phyloP scores from a whole-genome alignment of 2,329 filamentous ascomycete species.

The Colletotrichum lupini region DNA sequence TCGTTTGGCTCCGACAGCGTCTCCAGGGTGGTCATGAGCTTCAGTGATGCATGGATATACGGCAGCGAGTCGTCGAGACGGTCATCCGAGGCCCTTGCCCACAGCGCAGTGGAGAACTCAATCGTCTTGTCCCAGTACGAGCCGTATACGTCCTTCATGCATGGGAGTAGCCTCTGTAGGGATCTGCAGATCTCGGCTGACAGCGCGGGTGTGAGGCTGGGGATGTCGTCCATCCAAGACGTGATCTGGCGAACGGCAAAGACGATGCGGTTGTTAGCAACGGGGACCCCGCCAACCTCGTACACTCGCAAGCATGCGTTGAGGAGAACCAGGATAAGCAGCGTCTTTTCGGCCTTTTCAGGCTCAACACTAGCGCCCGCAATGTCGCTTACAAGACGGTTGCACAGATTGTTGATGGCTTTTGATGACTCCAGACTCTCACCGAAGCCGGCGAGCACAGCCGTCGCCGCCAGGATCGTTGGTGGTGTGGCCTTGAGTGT shows the following conservation, averaged over 20 bases:
- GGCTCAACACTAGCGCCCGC: slow-evolving; percentile 57
- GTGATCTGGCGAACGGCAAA: slow-evolving; percentile 86
- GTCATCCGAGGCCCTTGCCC: slow-evolving; percentile 60
- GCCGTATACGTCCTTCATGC: slow-evolving; percentile 85
- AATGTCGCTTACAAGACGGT: slow-evolving; percentile 71
- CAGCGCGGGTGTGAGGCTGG: slow-evolving; percentile 56
- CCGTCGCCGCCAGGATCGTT: slow-evolving; percentile 60
- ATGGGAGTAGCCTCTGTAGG: slow-evolving; percentile 73
- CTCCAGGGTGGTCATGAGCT: slow-evolving; percentile 73
- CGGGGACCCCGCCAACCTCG: slow-evolving; percentile 62
- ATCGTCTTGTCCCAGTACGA: slow-evolving; percentile 82
- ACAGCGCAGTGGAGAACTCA: slow-evolving; percentile 67
- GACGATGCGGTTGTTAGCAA: slow-evolving; percentile 76
- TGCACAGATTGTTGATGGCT: slow-evolving; percentile 63
- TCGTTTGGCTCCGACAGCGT: slow-evolving; percentile 81
- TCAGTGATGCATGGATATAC: slow-evolving; percentile 77
- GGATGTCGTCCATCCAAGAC: slow-evolving; percentile 71
- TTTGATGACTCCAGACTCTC: slow-evolving; percentile 61
- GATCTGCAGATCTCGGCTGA: slow-evolving; percentile 65
- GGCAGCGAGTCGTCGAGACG: slow-evolving; percentile 64
- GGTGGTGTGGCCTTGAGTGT: slow-evolving; percentile 58
- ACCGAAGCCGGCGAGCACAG: slow-evolving; percentile 63
- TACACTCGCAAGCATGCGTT: slow-evolving; percentile 65
- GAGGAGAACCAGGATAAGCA: slow-evolving; percentile 63
- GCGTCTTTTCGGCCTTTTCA: slow-evolving; percentile 58